phyloP scores from a whole-genome alignment of 2,329 filamentous ascomycete species.

The Cladosporium phlei region DNA sequence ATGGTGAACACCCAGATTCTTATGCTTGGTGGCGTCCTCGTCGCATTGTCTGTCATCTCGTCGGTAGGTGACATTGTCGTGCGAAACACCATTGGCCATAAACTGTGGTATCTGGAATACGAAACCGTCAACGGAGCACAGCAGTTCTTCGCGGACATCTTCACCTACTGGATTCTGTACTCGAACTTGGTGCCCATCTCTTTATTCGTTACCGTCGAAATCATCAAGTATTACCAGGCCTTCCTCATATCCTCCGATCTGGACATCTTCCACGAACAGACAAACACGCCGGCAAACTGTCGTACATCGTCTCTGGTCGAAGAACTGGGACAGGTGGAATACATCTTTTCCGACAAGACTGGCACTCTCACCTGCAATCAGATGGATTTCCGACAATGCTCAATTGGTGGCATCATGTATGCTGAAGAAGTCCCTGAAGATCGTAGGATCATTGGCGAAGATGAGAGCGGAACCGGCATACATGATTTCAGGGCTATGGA shows the following conservation, averaged over 20 bases:
- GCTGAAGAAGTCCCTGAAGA: slow-evolving; percentile 90
- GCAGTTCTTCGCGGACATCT: slow-evolving; percentile 88
- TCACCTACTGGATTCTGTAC: slow-evolving; percentile 98
- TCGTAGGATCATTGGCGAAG: slow-evolving; percentile 66
- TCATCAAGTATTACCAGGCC: slow-evolving; percentile 98
- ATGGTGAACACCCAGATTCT: slow-evolving; percentile 92
- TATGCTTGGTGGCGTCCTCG: slow-evolving; percentile 77
- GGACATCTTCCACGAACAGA: slow-evolving; percentile 96
- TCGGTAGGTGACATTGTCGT: slow-evolving; percentile 86
- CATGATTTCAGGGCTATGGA: slow-evolving; percentile 75
- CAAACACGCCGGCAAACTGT: slow-evolving; percentile 91
- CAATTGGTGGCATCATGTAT: slow-evolving; percentile 90
- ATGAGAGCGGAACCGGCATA: slow-evolving; percentile 71
- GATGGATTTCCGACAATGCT: slow-evolving; percentile 97
- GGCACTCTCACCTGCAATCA: slow-evolving; percentile 95
- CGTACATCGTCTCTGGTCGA: slow-evolving; percentile 94
- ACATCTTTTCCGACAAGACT: slow-evolving; percentile 97
- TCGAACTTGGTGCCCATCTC: slow-evolving; percentile 96
- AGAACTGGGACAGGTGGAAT: slow-evolving; percentile 96
- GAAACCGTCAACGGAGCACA: slow-evolving; percentile 61
- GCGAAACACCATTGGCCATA: slow-evolving; percentile 57
- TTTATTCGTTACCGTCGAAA: slow-evolving; percentile 92
- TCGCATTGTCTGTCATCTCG: slow-evolving; percentile 80
- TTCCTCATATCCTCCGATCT: slow-evolving; percentile 96
- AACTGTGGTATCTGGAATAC: slow-evolving; percentile 70